phyloP scores from a whole-genome alignment of 306 rosid species.

The Chamaecrista fasciculata region DNA sequence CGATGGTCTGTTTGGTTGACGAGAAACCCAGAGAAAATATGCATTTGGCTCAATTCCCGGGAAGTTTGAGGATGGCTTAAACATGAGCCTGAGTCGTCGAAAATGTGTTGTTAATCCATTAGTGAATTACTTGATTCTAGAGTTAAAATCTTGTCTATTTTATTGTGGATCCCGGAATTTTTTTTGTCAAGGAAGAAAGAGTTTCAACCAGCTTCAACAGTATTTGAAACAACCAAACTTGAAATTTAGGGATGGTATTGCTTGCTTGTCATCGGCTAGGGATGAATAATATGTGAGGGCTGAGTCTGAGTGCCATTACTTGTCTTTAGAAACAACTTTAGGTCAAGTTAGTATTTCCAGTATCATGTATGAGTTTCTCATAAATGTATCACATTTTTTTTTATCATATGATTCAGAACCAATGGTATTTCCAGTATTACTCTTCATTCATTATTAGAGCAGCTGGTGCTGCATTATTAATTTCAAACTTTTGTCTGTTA shows the following conservation, averaged over 20 bases:
- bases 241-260: background rate
- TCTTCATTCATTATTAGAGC: background rate
- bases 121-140: background rate
- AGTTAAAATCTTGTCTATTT: background rate
- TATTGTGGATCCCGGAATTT: background rate
- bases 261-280: background rate
- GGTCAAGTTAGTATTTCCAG: too few species aligned
- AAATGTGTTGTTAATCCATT: too few species aligned
- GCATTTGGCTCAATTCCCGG: background rate
- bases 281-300: background rate
- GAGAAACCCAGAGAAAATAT: background rate
- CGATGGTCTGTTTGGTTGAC: background rate
- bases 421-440: too few species aligned
- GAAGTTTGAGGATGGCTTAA: background rate
- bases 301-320: background rate
- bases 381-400: too few species aligned
- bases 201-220: too few species aligned
- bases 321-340: background rate
- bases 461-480: background rate
- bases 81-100: too few species aligned
- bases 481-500: slow-evolving; percentile 9
- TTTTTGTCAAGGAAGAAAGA: background rate
- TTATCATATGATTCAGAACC: too few species aligned
- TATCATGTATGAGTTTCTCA: too few species aligned
- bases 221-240: background rate